A percentile compares a stretch with the other conserved stretches of the same genome.
Evolutionary conservation across 306 rosid genomes (phyloP).

Genomic region (Rubus idaeus): DNA sequence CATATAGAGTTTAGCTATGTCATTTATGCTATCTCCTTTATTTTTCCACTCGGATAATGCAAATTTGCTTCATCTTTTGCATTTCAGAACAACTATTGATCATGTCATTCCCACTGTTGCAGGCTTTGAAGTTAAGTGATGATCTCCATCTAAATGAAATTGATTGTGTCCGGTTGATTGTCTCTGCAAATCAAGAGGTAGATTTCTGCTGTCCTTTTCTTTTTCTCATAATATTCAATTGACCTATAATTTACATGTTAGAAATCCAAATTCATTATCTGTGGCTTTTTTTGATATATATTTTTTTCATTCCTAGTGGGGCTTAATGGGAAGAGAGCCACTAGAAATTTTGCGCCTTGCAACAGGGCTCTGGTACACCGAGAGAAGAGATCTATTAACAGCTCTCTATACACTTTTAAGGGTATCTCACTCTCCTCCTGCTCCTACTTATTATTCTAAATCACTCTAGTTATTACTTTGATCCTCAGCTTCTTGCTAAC

Average conservation of each 20-base stretch:
- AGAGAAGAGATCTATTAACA: conserved; percentile 88
- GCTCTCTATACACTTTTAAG: conserved; percentile 80
- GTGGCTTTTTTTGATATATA: not conserved
- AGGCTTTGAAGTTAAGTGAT: conserved; percentile 92
- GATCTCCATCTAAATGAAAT: conserved; percentile 92
- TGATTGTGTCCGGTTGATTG: conserved; percentile 80
- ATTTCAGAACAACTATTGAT: not conserved
- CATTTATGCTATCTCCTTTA: no score
- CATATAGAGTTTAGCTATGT: no score
- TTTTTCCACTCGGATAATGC: not conserved
- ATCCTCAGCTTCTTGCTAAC: conserved; percentile 14
- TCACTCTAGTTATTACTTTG: conserved; percentile 17
- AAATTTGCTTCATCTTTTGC: not conserved
- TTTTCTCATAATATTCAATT: not conserved
- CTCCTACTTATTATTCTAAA: conserved; percentile 13
- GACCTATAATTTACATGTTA: conserved; percentile 3
- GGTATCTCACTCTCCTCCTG: conserved; percentile 45
- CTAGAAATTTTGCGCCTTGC: conserved; percentile 77
- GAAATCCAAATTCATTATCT: not conserved
- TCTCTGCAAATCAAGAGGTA: conserved; percentile 91
- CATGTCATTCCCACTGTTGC: not conserved
- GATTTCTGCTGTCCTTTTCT: conserved; percentile 20
- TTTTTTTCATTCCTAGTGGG: conserved; percentile 55
- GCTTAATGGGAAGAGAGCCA: conserved; percentile 89
- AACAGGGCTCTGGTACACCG: conserved; percentile 92